A percentile compares a stretch with the other conserved stretches of the same genome.
Conservation (phyloP, 176 grass and related monocot genomes). For the Pharus latifolius region DNA sequence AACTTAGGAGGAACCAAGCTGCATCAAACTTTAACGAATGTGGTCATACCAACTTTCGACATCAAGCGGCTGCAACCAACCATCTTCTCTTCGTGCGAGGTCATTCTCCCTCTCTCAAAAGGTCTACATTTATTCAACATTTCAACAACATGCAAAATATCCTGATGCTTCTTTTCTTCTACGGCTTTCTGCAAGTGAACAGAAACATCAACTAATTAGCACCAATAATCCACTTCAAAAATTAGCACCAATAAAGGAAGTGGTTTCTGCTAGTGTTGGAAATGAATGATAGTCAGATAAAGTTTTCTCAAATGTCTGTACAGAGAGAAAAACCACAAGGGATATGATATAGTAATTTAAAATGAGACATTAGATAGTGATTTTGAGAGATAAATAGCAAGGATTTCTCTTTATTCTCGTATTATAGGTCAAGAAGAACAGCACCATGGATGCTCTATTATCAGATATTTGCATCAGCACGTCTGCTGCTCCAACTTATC, state of each 20-base stretch:
- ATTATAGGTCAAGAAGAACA: slow-evolving; percentile 34
- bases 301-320: background rate
- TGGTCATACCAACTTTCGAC: slow-evolving; percentile 82
- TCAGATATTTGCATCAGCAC: slow-evolving; percentile 88
- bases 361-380: background rate
- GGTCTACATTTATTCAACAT: background rate
- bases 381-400: background rate
- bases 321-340: background rate
- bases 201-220: background rate
- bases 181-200: background rate
- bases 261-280: background rate
- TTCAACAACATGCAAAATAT: background rate
- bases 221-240: background rate
- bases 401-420: background rate
- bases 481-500: slow-evolving; percentile 76
- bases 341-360: background rate
- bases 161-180: background rate
- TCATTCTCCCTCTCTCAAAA: background rate
- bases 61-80: slow-evolving; percentile 70
- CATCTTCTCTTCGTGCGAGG: slow-evolving; percentile 79
- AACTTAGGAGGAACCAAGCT: slow-evolving; percentile 51
- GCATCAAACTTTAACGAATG: slow-evolving; percentile 65
- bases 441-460: slow-evolving; percentile 51
- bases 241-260: too few species aligned
- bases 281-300: background rate